Conservation (phyloP, 352 stramenopile genomes). For the Globisporangium rhizosaccharum region DNA sequence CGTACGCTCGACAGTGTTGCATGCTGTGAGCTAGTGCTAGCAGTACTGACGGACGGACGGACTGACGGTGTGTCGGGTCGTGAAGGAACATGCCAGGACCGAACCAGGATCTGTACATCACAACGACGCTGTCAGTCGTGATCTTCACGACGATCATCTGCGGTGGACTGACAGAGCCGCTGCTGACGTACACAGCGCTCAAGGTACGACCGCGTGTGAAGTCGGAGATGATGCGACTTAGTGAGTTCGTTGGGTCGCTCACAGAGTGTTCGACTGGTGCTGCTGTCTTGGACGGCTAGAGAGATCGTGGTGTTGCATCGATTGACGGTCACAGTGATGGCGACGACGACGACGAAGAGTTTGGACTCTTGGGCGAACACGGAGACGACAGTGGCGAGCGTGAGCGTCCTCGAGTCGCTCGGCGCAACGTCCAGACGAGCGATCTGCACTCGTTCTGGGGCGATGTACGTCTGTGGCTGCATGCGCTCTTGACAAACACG, state of each 20-base stretch:
- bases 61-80: background rate
- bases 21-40: background rate
- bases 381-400: slow-evolving; percentile 18
- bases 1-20: slow-evolving; percentile 9
- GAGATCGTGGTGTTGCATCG: slow-evolving; percentile 6
- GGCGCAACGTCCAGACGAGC: slow-evolving; percentile 19
- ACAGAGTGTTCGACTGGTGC: background rate
- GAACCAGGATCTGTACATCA: slow-evolving; percentile 87
- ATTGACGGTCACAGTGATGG: slow-evolving; percentile 5
- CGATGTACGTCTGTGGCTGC: slow-evolving; percentile 25
- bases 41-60: background rate
- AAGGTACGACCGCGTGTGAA: slow-evolving; percentile 29
- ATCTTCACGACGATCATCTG: slow-evolving; percentile 97
- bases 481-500: too few species aligned
- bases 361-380: slow-evolving; percentile 21
- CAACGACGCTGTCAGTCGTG: slow-evolving; percentile 81
- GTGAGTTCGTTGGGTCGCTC: too few species aligned
- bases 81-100: slow-evolving; percentile 90
- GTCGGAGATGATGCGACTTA: background rate
- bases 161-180: slow-evolving; percentile 86
- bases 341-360: slow-evolving; percentile 32
- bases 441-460: slow-evolving; percentile 61
- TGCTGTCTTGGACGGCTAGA: background rate
- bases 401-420: slow-evolving; percentile 14
- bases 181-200: slow-evolving; percentile 77